Conservation (phyloP, 78 protist species). For the Capsaspora owczarzaki region DNA sequence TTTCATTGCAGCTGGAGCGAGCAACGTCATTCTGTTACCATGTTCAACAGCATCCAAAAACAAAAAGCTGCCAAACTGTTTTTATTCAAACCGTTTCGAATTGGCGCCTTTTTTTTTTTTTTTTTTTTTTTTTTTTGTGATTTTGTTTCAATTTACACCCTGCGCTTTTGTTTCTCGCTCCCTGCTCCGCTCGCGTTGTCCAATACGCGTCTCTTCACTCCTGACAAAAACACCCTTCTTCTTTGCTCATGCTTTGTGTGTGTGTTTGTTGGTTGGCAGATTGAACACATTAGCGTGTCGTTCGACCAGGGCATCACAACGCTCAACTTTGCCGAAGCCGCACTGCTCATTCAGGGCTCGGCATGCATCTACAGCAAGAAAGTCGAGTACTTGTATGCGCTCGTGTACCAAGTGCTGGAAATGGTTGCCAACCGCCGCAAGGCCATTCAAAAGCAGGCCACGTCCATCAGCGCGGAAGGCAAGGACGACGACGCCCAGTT, state of each 20-base stretch:
- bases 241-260: background rate
- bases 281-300: constrained; percentile 30
- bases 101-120: no score
- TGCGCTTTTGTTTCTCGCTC: background rate
- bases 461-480: background rate
- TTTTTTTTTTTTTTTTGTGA: background rate
- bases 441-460: background rate
- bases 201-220: background rate
- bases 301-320: constrained; percentile 41
- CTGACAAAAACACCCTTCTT: background rate
- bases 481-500: background rate
- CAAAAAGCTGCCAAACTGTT: no score
- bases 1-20: no score
- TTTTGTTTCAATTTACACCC: background rate
- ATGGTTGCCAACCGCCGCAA: constrained; percentile 32
- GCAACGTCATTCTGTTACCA: no score
- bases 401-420: constrained; percentile 62
- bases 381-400: constrained; percentile 72
- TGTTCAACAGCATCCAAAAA: no score
- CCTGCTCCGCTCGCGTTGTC: background rate
- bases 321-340: constrained; percentile 87
- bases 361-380: constrained; percentile 78
- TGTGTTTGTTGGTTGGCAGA: background rate
- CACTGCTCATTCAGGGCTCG: constrained; percentile 83
- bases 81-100: no score